These are phyloP conservation scores for Rubroboletus pulcherrimus DNA, from an alignment of 768 basidiomycete genomes.

Conservation along the genomic window DNA sequence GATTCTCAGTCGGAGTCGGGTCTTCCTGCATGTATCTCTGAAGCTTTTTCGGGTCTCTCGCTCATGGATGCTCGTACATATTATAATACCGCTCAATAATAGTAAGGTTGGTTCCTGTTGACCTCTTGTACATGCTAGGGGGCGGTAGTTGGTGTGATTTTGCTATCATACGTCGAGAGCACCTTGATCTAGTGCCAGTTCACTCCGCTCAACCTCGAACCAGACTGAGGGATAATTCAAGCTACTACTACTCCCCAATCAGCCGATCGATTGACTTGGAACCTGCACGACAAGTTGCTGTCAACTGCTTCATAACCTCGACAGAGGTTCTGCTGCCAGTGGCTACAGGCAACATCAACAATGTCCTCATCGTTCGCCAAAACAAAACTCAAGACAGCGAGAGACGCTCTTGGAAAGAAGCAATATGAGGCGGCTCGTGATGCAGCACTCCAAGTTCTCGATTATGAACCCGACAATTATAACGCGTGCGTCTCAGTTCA, in stretches of 20 bases:
- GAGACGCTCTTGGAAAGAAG: conserved; percentile 72
- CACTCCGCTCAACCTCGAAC: background rate
- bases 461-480: conserved; percentile 80
- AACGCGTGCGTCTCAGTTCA: conserved; percentile 63
- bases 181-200: background rate
- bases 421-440: conserved; percentile 67
- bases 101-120: background rate
- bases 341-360: background rate
- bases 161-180: no score
- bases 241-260: background rate
- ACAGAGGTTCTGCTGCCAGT: background rate
- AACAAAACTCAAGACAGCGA: conserved; percentile 72
- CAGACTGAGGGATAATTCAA: background rate
- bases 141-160: background rate
- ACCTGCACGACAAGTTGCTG: background rate
- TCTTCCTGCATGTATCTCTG: background rate
- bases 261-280: background rate
- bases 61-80: background rate
- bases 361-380: conserved; percentile 50
- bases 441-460: conserved; percentile 61
- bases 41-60: background rate
- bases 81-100: background rate
- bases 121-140: background rate
- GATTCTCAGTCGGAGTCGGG: background rate
- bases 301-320: background rate